phyloP scores from a whole-genome alignment of 1,284 basidiomycete species.

The Malassezia pachydermatis region DNA sequence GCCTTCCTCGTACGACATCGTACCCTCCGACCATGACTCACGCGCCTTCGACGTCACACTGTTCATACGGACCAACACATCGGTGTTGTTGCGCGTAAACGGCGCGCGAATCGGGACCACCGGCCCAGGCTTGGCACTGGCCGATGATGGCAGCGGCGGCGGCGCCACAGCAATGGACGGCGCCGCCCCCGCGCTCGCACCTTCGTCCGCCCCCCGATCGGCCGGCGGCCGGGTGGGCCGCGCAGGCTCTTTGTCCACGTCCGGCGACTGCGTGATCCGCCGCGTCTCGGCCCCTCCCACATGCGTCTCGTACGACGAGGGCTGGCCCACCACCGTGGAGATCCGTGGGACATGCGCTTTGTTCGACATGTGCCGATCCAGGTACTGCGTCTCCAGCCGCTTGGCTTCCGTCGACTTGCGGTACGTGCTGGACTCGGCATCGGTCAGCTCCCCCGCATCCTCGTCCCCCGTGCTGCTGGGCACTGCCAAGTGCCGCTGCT shows the following conservation, averaged over 20 bases:
- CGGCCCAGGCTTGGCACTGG: neutral
- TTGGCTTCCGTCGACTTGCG: conserved; percentile 80
- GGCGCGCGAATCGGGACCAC: conserved; percentile 59
- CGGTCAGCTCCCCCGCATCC: conserved; percentile 12
- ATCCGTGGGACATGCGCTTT: conserved; percentile 82
- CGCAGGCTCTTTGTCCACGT: conserved; percentile 31
- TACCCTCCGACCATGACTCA: conserved; percentile 11
- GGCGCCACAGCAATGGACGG: neutral
- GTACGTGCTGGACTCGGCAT: conserved; percentile 53
- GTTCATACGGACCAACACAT: conserved; percentile 80
- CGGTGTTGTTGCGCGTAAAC: conserved; percentile 70
- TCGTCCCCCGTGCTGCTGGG: conserved; percentile 45
- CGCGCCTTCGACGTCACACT: conserved; percentile 35
- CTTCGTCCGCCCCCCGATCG: no score
- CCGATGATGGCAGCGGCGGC: conserved; percentile 5
- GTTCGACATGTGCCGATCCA: conserved; percentile 87
- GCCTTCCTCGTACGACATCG: conserved; percentile 58
- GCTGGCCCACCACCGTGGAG: conserved; percentile 89
- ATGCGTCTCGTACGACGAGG: conserved; percentile 54
- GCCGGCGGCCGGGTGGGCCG: conserved; percentile 31
- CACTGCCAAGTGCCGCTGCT: conserved; percentile 66
- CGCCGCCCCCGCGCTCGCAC: conserved; percentile 23
- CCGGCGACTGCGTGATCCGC: conserved; percentile 13
- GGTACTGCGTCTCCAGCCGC: conserved; percentile 70
- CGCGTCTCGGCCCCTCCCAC: conserved; percentile 20